Conservation (phyloP, 805 yeast species). For the Saccharomycopsis babjevae region DNA sequence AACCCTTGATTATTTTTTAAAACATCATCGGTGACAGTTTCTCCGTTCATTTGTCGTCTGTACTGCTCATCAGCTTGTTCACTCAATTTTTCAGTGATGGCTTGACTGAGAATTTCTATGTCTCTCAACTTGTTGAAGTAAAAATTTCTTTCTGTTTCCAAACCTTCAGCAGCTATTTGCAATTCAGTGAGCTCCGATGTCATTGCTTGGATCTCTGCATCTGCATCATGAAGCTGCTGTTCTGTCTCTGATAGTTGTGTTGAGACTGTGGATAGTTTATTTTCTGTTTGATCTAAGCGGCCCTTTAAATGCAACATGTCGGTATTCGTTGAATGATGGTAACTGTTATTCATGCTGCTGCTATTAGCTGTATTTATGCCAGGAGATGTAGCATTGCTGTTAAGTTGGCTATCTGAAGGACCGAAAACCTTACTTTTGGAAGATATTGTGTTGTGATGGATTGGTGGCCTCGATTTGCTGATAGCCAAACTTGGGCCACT, state of each 20-base stretch:
- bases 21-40: slow-evolving; percentile 3
- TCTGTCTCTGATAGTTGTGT: slow-evolving; percentile 5
- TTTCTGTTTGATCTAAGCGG: background rate
- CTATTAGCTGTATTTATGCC: background rate
- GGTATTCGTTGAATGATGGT: background rate
- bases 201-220: slow-evolving; percentile 30
- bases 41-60: slow-evolving; percentile 19
- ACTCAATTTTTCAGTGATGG: slow-evolving; percentile 43
- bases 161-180: slow-evolving; percentile 48
- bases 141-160: slow-evolving; percentile 79
- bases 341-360: background rate
- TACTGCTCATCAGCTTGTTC: slow-evolving; percentile 30
- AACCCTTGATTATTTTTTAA: slow-evolving; percentile 19
- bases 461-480: background rate
- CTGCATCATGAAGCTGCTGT: slow-evolving; percentile 39
- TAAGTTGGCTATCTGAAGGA: background rate
- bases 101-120: slow-evolving; percentile 71
- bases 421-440: background rate
- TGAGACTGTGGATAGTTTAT: background rate
- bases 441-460: background rate
- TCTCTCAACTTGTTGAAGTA: slow-evolving; percentile 84
- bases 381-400: background rate
- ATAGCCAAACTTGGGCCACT: background rate
- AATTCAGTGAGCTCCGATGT: slow-evolving; percentile 48
- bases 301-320: background rate